Conservation (phyloP, 2,329 filamentous ascomycete species). For the Orbilia oligospora region DNA sequence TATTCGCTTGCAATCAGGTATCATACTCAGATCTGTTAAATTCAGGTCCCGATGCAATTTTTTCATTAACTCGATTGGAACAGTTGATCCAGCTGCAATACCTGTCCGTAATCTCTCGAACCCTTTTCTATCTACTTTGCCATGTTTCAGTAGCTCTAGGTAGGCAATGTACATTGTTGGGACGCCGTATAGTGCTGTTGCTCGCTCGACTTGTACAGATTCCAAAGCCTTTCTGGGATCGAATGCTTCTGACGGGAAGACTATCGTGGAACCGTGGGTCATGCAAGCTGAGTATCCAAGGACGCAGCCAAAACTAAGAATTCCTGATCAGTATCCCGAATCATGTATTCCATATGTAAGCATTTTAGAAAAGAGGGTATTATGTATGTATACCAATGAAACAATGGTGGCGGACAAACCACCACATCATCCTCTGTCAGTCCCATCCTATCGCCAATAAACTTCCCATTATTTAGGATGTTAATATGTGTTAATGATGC, state of each 20-base stretch:
- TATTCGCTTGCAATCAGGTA: neutral
- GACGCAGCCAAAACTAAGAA: slow-evolving; percentile 87
- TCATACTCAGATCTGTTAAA: slow-evolving; percentile 75
- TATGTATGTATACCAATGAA: slow-evolving; percentile 78
- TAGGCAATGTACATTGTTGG: slow-evolving; percentile 95
- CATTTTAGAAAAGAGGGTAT: neutral
- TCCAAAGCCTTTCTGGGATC: slow-evolving; percentile 80
- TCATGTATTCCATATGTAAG: neutral
- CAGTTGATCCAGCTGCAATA: slow-evolving; percentile 88
- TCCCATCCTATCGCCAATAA: slow-evolving; percentile 88
- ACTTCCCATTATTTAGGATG: slow-evolving; percentile 92
- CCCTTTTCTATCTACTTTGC: slow-evolving; percentile 69
- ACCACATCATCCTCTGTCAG: slow-evolving; percentile 81
- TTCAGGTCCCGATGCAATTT: slow-evolving; percentile 81
- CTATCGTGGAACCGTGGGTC: slow-evolving; percentile 80
- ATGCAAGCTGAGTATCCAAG: slow-evolving; percentile 97
- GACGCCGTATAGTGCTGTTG: slow-evolving; percentile 73
- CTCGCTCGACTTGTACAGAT: slow-evolving; percentile 75
- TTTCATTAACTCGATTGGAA: slow-evolving; percentile 85
- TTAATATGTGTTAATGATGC: slow-evolving; percentile 86
- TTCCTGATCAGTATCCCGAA: neutral
- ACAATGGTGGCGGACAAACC: slow-evolving; percentile 85
- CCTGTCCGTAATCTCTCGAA: slow-evolving; percentile 83
- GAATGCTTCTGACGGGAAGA: slow-evolving; percentile 90
- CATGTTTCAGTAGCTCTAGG: slow-evolving; percentile 79